Conservation (phyloP, 2,329 filamentous ascomycete genomes). For the Zymoseptoria passerinii region DNA sequence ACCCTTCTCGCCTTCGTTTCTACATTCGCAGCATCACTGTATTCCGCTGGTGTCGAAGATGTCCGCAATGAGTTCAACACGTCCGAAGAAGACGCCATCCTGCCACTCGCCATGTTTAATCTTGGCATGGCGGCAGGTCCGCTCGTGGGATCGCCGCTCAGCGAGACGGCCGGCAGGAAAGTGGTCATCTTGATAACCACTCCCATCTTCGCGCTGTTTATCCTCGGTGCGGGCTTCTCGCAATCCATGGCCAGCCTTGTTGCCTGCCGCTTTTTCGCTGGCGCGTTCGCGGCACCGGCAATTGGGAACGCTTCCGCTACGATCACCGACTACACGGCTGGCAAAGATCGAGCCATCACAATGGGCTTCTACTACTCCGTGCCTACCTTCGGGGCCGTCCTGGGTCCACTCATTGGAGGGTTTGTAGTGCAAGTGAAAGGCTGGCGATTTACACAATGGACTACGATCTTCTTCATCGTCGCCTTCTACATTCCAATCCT, state of each 20-base stretch:
- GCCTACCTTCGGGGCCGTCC: slow-evolving; percentile 26
- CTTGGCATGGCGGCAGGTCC: slow-evolving; percentile 54
- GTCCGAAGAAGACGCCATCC: slow-evolving; percentile 47
- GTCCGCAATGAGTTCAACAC: slow-evolving; percentile 48
- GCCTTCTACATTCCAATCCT: slow-evolving; percentile 24
- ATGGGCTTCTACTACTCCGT: slow-evolving; percentile 25
- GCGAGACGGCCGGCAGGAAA: slow-evolving; percentile 32
- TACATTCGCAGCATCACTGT: slow-evolving; percentile 25
- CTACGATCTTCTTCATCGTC: slow-evolving; percentile 24
- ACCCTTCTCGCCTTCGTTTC: slow-evolving; percentile 30
- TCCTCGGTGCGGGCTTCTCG: slow-evolving; percentile 26
- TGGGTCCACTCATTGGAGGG: slow-evolving; percentile 35
- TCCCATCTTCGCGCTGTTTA: slow-evolving; percentile 32
- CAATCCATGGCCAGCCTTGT: slow-evolving; percentile 15
- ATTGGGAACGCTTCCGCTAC: slow-evolving; percentile 27
- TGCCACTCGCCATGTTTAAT: slow-evolving; percentile 52
- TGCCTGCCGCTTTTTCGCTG: slow-evolving; percentile 40
- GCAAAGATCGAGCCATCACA: slow-evolving; percentile 20
- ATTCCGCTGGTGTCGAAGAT: slow-evolving; percentile 21
- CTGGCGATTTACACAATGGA: slow-evolving; percentile 30
- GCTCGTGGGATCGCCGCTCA: slow-evolving; percentile 30
- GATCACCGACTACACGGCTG: slow-evolving; percentile 27
- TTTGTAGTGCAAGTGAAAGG: slow-evolving; percentile 23
- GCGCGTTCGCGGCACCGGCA: slow-evolving; percentile 34
- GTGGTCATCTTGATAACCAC: slow-evolving; percentile 30